Evolutionary conservation across 73 alveolate genomes (phyloP), one percentile per base, ranked within the genome.

Genomic region (Breviolum minutum): DNA sequence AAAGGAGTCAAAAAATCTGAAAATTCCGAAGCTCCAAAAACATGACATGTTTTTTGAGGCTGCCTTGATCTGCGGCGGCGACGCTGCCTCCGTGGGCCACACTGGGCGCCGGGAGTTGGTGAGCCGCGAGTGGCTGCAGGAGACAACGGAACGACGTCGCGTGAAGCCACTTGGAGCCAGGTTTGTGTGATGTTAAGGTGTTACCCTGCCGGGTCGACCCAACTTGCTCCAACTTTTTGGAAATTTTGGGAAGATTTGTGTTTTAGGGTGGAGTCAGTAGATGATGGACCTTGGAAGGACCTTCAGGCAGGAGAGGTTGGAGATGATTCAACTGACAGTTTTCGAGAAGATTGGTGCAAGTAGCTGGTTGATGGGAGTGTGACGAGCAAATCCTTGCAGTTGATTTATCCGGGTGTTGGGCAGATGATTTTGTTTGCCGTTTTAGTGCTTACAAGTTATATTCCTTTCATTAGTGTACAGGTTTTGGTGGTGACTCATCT

Each of bases 71-170:
- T 76, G 85, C 26, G 62, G 85, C 85, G 85, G 85, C 63, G 85
- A 76, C 20, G 85, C 85, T 24, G 85, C 26, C 24, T 54, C 85
- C 85, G 63, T 76, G 60, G 85, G 85, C 85, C 60, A 27, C 63
- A 24, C 85, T 19, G 85, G n/a, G 63, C 16, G 14, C 3, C 13
- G 10, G 81, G 85, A 76, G 62, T 7, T 22, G 62, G 26, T 19
- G 63, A n/a, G 63, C 10, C 85, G 20, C n/a, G 30, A 14, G 20
- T 76, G 85, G 85, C n/a, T 61, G 85, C 85, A 76, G 85, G 63
- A 76, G 62, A 76, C 16, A 24, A 27, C 16, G 17, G 63, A 76
- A 27, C 85, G 62, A 76, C 63, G n/a, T 24, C 85, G 85, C 1
- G 85, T 76, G 85, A 76, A 76, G 85, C 20, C 30, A 22, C 85